Evolutionary conservation across 495 filamentous ascomycete species (phyloP), one percentile per base, ranked within the genome.

Genomic region (Penicillium mononematosum): DNA sequence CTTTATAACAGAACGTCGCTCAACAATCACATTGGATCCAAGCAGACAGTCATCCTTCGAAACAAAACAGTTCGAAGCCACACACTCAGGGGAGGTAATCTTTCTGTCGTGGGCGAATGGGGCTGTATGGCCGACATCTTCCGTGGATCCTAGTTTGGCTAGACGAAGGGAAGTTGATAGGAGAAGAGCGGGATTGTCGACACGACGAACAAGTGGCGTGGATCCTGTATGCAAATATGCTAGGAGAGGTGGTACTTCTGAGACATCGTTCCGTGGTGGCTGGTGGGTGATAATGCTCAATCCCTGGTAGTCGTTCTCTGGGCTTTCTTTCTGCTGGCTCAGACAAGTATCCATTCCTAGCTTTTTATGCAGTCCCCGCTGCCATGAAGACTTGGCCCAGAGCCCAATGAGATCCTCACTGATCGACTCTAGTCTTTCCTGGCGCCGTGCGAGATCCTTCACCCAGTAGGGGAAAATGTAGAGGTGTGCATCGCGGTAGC

Each of bases 401-500:
- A 41, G 12, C 5, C 49, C 49, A 7, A 51, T 51, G 11, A 51
- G 49, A 19, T 51, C 49, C 8, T 51, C 49, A 3, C 24, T 42
- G 6, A 51, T 5, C 1, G 49, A 42, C 0, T 16, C 20, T 5
- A 51, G 12, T 39, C 22, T 39, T 29, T 51, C 22, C 22, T 51
- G 49, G 16, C 22, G 14, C 1, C 20, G 31, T 19, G 27, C 22
- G 1, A 51, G 36, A 27, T 51, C 22, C 22, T 29, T 39, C 0
- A 42, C 49, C 49, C 49, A 42, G 36, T 29, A 38, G 3, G 36
- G 49, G 19, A 51, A 51, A 10, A 34, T 14, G 22, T 51, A 51
- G 49, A 51, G 49, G 8, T 51, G 49, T 11, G 49, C 24, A n/a
- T 51, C 49, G n/a, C 49, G 36, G 6, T 19, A 51, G 20, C 14